phyloP scores from a whole-genome alignment of 2,329 filamentous ascomycete genomes.

The Aulographum hederae region DNA sequence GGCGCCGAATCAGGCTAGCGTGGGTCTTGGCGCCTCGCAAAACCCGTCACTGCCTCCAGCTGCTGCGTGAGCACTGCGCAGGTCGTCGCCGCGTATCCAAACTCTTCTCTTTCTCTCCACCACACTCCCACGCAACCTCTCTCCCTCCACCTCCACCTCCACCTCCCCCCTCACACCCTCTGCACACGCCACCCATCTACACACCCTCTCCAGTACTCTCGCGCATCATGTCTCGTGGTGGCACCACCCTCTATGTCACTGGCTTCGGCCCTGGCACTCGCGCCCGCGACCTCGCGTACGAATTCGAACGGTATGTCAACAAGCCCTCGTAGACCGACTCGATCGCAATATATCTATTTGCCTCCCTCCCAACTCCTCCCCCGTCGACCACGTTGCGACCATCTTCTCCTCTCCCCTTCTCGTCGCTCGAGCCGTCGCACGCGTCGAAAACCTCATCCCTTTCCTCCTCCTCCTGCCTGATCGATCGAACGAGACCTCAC shows the following conservation, averaged over 20 bases:
- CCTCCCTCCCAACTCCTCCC: conserved; percentile 8
- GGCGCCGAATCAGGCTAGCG: no score
- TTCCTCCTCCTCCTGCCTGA: no score
- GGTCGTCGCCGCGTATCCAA: no score
- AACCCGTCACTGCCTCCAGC: no score
- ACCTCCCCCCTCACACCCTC: neutral
- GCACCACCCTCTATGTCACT: conserved; percentile 92
- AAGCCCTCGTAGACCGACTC: conserved; percentile 23
- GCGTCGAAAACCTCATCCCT: no score
- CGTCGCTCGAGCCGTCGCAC: conserved; percentile 4
- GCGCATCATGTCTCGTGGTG: conserved; percentile 69
- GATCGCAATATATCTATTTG: conserved; percentile 10
- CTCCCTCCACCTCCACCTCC: neutral
- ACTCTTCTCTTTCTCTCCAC: no score
- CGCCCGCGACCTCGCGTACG: conserved; percentile 97
- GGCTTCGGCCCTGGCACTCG: conserved; percentile 98
- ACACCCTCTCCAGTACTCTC: no score
- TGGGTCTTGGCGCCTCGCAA: no score
- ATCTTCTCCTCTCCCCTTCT: conserved; percentile 4
- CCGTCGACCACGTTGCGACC: conserved; percentile 8
- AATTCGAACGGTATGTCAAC: conserved; percentile 99
- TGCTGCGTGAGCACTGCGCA: no score
- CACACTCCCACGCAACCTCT: no score
- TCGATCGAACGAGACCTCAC: no score
- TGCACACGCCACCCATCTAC: neutral